These are phyloP conservation scores for Epichloe coenophiala DNA, from an alignment of 2,329 filamentous ascomycete genomes.

Conservation along the genomic window DNA sequence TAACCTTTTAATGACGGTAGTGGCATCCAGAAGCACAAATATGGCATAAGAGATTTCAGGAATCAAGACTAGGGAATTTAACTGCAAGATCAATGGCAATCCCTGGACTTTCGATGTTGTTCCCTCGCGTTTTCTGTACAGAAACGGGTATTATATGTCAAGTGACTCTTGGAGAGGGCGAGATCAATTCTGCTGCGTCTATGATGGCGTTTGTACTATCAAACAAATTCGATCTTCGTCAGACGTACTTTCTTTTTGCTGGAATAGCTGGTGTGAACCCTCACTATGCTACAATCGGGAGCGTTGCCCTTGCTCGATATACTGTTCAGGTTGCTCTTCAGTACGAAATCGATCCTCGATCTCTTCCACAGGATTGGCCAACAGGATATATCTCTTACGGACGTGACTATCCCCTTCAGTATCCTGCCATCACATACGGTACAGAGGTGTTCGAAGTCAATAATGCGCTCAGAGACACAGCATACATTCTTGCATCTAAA, in stretches of 20 bases:
- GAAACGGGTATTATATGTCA: conserved; percentile 50
- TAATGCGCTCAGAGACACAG: conserved; percentile 39
- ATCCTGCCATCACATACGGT: conserved; percentile 48
- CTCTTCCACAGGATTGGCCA: conserved; percentile 49
- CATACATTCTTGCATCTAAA: conserved; percentile 34
- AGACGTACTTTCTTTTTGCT: conserved; percentile 57
- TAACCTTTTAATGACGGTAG: conserved; percentile 20
- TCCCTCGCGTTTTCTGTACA: conserved; percentile 52
- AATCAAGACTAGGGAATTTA: conserved; percentile 37
- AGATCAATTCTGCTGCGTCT: conserved; percentile 62
- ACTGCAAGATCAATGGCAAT: conserved; percentile 42
- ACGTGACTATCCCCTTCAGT: conserved; percentile 36
- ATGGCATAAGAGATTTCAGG: conserved; percentile 42
- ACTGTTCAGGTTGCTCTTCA: conserved; percentile 63
- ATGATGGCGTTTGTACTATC: conserved; percentile 51
- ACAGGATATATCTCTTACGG: conserved; percentile 60
- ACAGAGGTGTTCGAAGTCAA: conserved; percentile 59
- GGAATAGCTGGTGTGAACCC: conserved; percentile 68
- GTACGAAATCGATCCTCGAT: conserved; percentile 60
- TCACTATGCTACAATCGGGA: conserved; percentile 48
- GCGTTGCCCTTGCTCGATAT: conserved; percentile 55
- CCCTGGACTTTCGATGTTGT: conserved; percentile 51
- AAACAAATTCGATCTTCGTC: conserved; percentile 45
- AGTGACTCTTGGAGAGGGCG: conserved; percentile 51
- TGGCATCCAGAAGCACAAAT: conserved; percentile 47